Base-by-base conservation (phyloP, 2,329 filamentous ascomycete species). In the Aspergillus puulaauensis region DNA sequence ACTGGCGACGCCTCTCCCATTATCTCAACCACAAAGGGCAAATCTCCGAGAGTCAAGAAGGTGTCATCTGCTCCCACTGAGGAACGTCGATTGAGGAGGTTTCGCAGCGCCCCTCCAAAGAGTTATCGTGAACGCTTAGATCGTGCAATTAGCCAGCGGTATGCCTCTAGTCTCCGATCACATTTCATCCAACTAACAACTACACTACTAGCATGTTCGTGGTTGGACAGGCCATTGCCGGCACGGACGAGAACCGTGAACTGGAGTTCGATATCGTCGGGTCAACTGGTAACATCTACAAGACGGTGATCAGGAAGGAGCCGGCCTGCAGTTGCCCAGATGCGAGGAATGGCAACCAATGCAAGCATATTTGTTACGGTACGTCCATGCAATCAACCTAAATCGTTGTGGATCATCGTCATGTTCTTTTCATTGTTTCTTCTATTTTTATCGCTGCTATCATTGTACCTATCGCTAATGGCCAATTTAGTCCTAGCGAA, bases 331-430 rank as follows among this genome's bases (percentile, higher is more conserved):
- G 77, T 56, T 87, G 84, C 67, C 82, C 83, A 0, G 81, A 86
- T 68, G 75, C 74, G 7, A 59, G 47, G 35, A 83, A 82, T 57
- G 82, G 84, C 4, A 82, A 83, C 45, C 82, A 86, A 64, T 89
- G 86, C 79, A 88, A 88, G 67, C 85, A 88, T 63, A 81, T 86
- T 44, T 72, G 83, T 46, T 87, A 86, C 66, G 68, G 82, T 82
- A 74, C 59, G 73, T 66, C 12, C 17, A 15, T 24, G 23, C 21
- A 17, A 39, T 37, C 14, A 7, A 14, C 15, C n/a, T 17, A 19
- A 24, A 31, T 31, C 54, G 40, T 21, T 27, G 8, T 37, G 45
- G 6, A 48, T 8, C 41, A 23, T 23, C 14, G 35, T 33, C 41
- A 57, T 49, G 46, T 49, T 54, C 19, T 39, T 44, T 47, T 61